Evolutionary conservation across 345 rosid genomes (phyloP), one percentile per base, ranked within the genome.

Genomic region (Boechera retrofracta): DNA sequence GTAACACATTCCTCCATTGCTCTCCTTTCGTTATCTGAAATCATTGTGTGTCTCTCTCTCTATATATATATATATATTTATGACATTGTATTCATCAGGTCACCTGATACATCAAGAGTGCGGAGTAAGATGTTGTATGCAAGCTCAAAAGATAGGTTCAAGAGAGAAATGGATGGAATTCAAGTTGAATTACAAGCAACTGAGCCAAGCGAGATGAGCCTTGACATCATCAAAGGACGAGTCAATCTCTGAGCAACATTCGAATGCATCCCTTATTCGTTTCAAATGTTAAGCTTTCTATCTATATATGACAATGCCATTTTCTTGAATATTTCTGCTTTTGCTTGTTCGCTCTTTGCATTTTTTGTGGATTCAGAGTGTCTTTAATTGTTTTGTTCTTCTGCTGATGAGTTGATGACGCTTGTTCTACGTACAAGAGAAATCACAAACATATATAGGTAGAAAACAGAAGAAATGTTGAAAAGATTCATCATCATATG

Each of bases 41-140:
- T 6, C 10, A 13, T 6, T 35, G 26, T 65, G 28, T 6, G 28
- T 38, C 18, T 12, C 32, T 64, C 1, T 28, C 1, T 28, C 0
- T 26, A 26, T 26, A 26, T 26, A 26, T 26, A 2, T 26, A 1
- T 26, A 26, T 28, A 12, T 10, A 47, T 13, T 49, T 0, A 48
- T 39, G 29, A 26, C 3, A 0, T 48, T 58, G 12, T 39, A 35
- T 39, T 3, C 18, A 64, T 15, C 36, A 89, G 96, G 96, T 55
- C 94, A 13, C 97, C 97, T 1, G 97, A 91, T 51, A 57, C 86
- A 24, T 78, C 94, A 33, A 86, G 74, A 48, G 90, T 87, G 45
- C 48, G 94, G 81, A 87, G 91, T 67, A 91, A 91, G 80, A 91
- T 90, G 96, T 70, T 90, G 73, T 90, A 90, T 57, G 96, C 93